These are phyloP conservation scores for Excoecaria cochinchinensis DNA, from an alignment of 345 rosid species.

Conservation along the genomic window DNA sequence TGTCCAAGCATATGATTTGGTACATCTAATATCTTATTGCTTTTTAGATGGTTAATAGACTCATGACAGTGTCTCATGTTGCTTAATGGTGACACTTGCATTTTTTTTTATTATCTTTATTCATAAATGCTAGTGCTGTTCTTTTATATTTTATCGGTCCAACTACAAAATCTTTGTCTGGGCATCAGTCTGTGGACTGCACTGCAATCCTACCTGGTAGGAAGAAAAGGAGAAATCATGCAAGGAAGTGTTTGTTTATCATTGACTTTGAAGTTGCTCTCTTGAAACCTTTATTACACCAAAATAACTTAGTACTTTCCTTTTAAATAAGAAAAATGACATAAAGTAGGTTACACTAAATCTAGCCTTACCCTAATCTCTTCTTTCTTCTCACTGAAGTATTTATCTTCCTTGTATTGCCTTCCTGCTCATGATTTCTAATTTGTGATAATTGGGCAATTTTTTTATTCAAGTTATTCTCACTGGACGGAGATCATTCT, in stretches of 20 bases:
- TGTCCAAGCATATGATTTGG: conserved; percentile 92
- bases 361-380: too few species aligned
- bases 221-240: background rate
- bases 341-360: too few species aligned
- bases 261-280: background rate
- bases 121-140: background rate
- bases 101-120: background rate
- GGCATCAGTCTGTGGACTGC: background rate
- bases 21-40: conserved; percentile 24
- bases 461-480: background rate
- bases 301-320: too few species aligned
- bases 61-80: background rate
- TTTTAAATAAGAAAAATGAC: too few species aligned
- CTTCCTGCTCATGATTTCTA: background rate
- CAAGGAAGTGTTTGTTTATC: background rate
- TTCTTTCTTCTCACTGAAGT: too few species aligned
- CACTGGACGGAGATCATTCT: background rate
- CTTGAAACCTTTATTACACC: background rate
- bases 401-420: background rate
- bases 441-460: background rate
- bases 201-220: background rate
- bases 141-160: background rate
- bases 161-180: background rate
- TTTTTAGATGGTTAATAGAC: background rate
- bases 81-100: too few species aligned